phyloP scores from a whole-genome alignment of 164 flowering plant genomes.

The Aristolochia fimbriata region DNA sequence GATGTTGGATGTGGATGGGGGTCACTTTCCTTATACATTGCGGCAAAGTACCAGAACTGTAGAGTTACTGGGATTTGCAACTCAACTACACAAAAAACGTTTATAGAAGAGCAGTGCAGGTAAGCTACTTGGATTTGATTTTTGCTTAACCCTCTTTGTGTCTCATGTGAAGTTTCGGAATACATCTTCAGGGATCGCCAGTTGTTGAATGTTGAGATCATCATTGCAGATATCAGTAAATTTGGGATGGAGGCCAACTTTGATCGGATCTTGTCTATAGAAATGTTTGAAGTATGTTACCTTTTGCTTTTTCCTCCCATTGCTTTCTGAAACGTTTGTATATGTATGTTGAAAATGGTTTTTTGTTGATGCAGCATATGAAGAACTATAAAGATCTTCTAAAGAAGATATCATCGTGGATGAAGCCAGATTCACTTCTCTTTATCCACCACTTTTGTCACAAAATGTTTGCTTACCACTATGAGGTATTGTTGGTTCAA shows the following conservation, averaged over 20 bases:
- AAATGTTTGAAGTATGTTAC: conserved; percentile 79
- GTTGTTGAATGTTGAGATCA: conserved; percentile 65
- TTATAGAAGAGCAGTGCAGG: conserved; percentile 73
- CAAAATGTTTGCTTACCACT: conserved; percentile 85
- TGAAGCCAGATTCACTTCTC: conserved; percentile 68
- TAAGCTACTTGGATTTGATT: conserved; percentile 10
- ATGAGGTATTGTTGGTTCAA: conserved; percentile 45
- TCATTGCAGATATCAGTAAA: conserved; percentile 78
- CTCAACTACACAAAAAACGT: conserved; percentile 71
- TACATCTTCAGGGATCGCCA: conserved; percentile 39
- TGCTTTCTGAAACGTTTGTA: no score
- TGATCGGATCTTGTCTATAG: conserved; percentile 80
- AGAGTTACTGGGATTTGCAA: conserved; percentile 83
- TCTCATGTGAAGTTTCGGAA: not conserved
- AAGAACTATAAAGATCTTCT: conserved; percentile 87
- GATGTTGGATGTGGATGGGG: conserved; percentile 99
- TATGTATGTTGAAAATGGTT: not conserved
- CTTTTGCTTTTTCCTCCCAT: no score
- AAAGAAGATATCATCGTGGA: conserved; percentile 85
- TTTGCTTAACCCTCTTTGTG: not conserved
- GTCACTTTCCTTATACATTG: conserved; percentile 66
- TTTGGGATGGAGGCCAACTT: conserved; percentile 77
- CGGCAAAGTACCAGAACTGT: conserved; percentile 65
- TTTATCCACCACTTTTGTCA: conserved; percentile 90
- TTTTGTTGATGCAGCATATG: conserved; percentile 56